These are phyloP conservation scores for Umbelopsis sp. DNA, from an alignment of 192 early-diverging fungal species.

Conservation along the genomic window DNA sequence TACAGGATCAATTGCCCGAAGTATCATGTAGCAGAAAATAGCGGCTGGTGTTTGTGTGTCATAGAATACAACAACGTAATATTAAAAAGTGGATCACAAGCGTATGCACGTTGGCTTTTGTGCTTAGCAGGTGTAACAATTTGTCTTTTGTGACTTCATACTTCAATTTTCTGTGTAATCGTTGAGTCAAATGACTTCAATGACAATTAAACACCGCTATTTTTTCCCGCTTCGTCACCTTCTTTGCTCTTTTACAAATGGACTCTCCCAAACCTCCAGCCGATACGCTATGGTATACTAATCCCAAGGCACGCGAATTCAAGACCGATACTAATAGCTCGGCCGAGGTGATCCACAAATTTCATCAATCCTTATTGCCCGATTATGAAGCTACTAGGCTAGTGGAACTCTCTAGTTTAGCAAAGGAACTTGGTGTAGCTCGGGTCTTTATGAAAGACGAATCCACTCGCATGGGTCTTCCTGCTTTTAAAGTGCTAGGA, in stretches of 20 bases:
- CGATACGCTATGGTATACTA: neutral
- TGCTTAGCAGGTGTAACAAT: no score
- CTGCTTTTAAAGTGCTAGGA: constrained; percentile 3
- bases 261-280: neutral
- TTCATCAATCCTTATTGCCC: neutral
- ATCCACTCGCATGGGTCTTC: neutral
- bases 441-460: constrained; percentile 13
- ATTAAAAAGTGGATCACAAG: no score
- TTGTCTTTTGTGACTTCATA: no score
- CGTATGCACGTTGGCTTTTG: no score
- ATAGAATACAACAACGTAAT: no score
- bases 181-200: no score
- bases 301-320: neutral
- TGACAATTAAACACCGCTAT: no score
- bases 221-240: no score
- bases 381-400: neutral
- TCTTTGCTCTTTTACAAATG: neutral
- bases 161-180: no score
- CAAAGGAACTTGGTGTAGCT: neutral
- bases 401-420: neutral
- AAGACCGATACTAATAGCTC: neutral
- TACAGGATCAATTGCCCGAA: no score
- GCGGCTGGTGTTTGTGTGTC: no score
- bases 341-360: neutral
- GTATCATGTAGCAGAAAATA: no score